A percentile compares a stretch with the other conserved stretches of the same genome.
These are phyloP conservation scores for Mortierella hygrophila DNA, from an alignment of 192 early-diverging fungal genomes.

Conservation along the genomic window DNA sequence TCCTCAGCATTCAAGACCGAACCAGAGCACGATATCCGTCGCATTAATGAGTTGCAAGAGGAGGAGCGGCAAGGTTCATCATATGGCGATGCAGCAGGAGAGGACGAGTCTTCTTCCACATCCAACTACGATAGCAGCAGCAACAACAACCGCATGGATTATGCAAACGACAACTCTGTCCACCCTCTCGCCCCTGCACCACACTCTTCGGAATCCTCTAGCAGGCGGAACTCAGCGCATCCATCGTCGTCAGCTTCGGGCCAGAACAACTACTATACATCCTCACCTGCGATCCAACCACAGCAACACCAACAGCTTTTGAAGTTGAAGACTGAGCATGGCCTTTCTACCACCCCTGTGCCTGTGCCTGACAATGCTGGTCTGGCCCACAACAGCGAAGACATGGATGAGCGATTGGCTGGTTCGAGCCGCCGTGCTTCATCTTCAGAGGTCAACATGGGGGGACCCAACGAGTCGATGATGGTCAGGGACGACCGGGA, in stretches of 20 bases:
- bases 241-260: background rate
- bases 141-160: constrained; percentile 23
- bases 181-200: constrained; percentile 29
- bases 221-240: background rate
- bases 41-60: background rate
- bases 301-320: constrained; percentile 40
- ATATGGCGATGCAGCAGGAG: background rate
- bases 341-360: constrained; percentile 2
- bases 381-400: constrained; percentile 21
- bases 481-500: background rate
- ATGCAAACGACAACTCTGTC: constrained; percentile 21
- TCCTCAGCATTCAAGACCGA: constrained; percentile 12
- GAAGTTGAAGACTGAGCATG: constrained; percentile 38
- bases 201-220: background rate
- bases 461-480: background rate
- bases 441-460: constrained; percentile 15
- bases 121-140: background rate
- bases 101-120: background rate
- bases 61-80: background rate
- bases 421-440: constrained; percentile 19
- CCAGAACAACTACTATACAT: constrained; percentile 3
- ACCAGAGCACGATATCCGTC: constrained; percentile 15
- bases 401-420: background rate
- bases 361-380: constrained; percentile 25
- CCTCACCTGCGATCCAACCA: constrained; percentile 11